Evolutionary conservation across 768 basidiomycete species (phyloP).

Genomic region (Pisolithus sp.): DNA sequence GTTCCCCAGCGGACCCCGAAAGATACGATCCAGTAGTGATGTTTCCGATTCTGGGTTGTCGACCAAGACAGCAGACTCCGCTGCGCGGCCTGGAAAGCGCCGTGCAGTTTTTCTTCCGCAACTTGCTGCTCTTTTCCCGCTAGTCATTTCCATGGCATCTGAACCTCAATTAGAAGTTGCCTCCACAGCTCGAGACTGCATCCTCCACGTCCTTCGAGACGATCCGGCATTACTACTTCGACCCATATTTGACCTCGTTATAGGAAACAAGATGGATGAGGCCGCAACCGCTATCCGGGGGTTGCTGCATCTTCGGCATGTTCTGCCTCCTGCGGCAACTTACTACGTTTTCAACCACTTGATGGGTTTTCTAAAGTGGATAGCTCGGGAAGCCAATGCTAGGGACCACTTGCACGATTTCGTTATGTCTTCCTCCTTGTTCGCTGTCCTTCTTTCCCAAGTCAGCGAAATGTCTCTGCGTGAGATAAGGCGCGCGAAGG

Average conservation of each 20-base stretch:
- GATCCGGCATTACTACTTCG: conserved; percentile 64
- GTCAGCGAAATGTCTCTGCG: conserved; percentile 68
- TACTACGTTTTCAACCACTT: conserved; percentile 68
- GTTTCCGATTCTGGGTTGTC: conserved; percentile 32
- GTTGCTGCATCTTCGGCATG: conserved; percentile 49
- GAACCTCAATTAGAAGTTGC: conserved; percentile 52
- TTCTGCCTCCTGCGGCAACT: conserved; percentile 57
- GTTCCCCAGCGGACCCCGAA: conserved; percentile 31
- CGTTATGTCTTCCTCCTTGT: conserved; percentile 48
- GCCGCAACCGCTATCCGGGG: conserved; percentile 50
- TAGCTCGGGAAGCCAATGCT: conserved; percentile 38
- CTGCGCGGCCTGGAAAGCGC: conserved; percentile 53
- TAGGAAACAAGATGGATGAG: conserved; percentile 39
- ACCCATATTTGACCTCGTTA: conserved; percentile 54
- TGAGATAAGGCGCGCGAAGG: conserved; percentile 66
- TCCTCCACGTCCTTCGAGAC: conserved; percentile 67
- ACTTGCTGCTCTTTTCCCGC: conserved; percentile 48
- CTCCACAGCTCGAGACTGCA: conserved; percentile 46
- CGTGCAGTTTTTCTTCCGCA: conserved; percentile 62
- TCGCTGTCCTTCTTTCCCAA: conserved; percentile 53
- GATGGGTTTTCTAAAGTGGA: conserved; percentile 57
- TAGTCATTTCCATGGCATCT: conserved; percentile 45
- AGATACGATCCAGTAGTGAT: conserved; percentile 17
- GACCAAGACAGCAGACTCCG: conserved; percentile 28
- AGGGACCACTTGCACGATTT: conserved; percentile 44